Evolutionary conservation across 2,329 filamentous ascomycete species (phyloP).

Genomic region (Cytospora chrysosperma): DNA sequence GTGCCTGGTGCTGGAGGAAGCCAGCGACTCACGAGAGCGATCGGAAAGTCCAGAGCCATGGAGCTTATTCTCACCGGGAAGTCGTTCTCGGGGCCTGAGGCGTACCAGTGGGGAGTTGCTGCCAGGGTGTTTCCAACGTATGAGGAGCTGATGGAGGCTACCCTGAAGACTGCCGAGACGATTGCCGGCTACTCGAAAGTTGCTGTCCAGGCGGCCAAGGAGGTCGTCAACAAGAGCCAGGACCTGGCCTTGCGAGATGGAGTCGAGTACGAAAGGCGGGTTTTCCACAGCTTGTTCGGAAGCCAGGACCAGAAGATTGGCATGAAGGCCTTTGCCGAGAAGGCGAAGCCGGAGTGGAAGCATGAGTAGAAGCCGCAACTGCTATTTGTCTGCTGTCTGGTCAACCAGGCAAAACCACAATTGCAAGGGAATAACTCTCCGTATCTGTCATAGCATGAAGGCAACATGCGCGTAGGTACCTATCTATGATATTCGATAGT

Average conservation of each 20-base stretch:
- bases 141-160: slow-evolving; percentile 78
- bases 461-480: slow-evolving; percentile 6
- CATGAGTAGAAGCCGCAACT: slow-evolving; percentile 58
- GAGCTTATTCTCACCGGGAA: slow-evolving; percentile 85
- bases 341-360: slow-evolving; percentile 89
- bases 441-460: background rate
- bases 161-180: slow-evolving; percentile 79
- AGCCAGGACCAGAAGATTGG: slow-evolving; percentile 97
- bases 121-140: slow-evolving; percentile 77
- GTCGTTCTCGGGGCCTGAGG: slow-evolving; percentile 80
- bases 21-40: slow-evolving; percentile 79
- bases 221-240: slow-evolving; percentile 99
- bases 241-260: slow-evolving; percentile 84
- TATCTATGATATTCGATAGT: slow-evolving; percentile 10
- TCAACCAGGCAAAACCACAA: background rate
- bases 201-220: slow-evolving; percentile 87
- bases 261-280: slow-evolving; percentile 87
- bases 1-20: slow-evolving; percentile 91
- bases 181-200: slow-evolving; percentile 86
- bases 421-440: background rate
- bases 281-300: slow-evolving; percentile 93
- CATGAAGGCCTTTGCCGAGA: slow-evolving; percentile 93
- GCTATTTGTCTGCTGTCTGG: background rate
- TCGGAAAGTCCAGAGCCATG: slow-evolving; percentile 87
- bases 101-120: slow-evolving; percentile 86